Conservation (phyloP, 257 asterid genomes). For the Coffea eugenioides region DNA sequence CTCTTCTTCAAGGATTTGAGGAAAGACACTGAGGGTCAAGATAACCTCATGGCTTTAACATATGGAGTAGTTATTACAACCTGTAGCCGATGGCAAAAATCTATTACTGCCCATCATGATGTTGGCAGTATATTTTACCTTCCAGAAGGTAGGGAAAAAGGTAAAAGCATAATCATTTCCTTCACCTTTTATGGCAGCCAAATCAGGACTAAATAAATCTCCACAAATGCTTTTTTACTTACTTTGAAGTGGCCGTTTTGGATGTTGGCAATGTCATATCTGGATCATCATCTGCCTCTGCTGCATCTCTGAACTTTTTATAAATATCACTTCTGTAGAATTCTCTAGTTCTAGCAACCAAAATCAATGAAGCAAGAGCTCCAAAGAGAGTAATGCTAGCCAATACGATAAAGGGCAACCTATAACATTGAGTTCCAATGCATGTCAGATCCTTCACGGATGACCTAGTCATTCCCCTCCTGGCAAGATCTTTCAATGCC, state of each 20-base stretch:
- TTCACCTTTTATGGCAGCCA: not conserved
- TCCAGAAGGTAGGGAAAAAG: not conserved
- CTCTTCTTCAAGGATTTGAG: not conserved
- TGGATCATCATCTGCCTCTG: conserved; percentile 5
- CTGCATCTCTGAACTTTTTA: conserved; percentile 16
- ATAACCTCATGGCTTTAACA: too few species aligned
- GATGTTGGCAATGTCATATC: not conserved
- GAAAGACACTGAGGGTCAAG: too few species aligned
- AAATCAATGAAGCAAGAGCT: conserved; percentile 10
- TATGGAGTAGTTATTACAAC: too few species aligned
- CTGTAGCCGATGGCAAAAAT: too few species aligned
- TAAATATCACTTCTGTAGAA: conserved; percentile 24
- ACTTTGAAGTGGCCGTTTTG: not conserved
- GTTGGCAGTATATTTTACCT: not conserved
- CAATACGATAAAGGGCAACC: conserved; percentile 16
- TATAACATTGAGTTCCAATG: conserved; percentile 17
- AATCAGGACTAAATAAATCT: not conserved
- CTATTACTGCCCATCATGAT: too few species aligned
- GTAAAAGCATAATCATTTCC: not conserved
- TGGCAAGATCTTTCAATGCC: conserved; percentile 21
- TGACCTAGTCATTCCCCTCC: conserved; percentile 8
- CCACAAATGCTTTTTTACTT: not conserved
- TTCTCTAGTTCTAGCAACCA: conserved; percentile 19
- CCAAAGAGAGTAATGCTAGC: conserved; percentile 20
- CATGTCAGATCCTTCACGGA: conserved; percentile 20